Conservation (phyloP, 805 yeast species). For the Lipomyces mesembrius region DNA sequence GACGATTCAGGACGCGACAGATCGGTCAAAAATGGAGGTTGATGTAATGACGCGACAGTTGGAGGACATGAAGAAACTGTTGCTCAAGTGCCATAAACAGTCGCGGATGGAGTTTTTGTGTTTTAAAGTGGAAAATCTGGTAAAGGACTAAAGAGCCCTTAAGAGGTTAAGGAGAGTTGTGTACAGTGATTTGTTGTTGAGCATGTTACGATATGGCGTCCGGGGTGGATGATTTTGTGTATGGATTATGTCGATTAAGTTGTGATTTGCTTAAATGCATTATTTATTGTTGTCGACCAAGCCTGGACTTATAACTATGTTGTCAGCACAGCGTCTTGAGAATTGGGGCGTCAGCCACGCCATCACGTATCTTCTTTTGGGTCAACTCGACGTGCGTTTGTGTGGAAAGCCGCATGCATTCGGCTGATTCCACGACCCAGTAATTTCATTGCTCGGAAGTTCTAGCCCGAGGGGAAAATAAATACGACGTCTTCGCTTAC, state of each 20-base stretch:
- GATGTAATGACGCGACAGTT: constrained; percentile 31
- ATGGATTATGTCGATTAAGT: neutral
- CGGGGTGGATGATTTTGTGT: neutral
- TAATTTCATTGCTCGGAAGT: neutral
- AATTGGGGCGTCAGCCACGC: neutral
- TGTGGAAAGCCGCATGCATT: neutral
- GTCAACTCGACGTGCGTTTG: neutral
- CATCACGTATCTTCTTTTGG: neutral
- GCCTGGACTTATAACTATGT: no score
- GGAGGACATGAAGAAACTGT: constrained; percentile 34
- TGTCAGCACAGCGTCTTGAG: no score
- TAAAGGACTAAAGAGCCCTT: neutral
- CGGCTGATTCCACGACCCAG: neutral
- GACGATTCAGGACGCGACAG: constrained; percentile 36
- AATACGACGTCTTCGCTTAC: neutral
- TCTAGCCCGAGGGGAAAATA: neutral
- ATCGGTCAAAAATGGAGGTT: constrained; percentile 23
- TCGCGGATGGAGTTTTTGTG: constrained; percentile 34
- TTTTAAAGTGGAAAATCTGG: constrained; percentile 25
- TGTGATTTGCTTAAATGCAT: neutral
- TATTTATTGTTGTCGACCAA: no score
- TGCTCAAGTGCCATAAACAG: constrained; percentile 26
- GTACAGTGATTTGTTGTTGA: neutral
- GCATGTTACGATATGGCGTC: neutral
- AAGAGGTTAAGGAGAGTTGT: neutral